A percentile compares a stretch with the other conserved stretches of the same genome.
These are phyloP conservation scores for Trypanosoma cruzi DNA, from an alignment of 208 protist genomes.

Conservation along the genomic window DNA sequence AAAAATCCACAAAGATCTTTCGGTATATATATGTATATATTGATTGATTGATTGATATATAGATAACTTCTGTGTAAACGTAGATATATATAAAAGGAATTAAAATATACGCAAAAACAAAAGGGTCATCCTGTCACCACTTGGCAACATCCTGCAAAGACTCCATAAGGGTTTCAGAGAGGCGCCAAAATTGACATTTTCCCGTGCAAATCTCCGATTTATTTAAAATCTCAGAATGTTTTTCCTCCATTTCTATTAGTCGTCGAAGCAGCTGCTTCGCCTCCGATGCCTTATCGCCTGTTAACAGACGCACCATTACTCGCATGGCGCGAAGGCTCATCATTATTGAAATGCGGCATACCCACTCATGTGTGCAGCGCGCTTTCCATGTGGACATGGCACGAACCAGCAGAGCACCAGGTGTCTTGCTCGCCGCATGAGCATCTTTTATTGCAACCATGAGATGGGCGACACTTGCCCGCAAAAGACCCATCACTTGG, in stretches of 20 bases:
- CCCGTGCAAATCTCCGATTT: neutral
- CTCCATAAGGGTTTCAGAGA: constrained; percentile 4
- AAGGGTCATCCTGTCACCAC: constrained; percentile 13
- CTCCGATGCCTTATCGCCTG: constrained; percentile 5
- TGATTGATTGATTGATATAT: no score
- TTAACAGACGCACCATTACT: neutral
- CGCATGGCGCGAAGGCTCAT: constrained; percentile 36
- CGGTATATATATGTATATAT: constrained; percentile 10
- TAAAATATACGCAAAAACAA: no score
- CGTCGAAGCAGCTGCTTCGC: neutral
- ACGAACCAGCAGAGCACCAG: neutral
- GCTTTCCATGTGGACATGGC: constrained; percentile 13
- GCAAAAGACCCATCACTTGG: constrained; percentile 14
- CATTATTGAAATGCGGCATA: constrained; percentile 40
- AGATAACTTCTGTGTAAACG: no score
- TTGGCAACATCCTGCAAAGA: constrained; percentile 12
- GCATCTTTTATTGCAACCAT: constrained; percentile 8
- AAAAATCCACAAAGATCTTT: constrained; percentile 7
- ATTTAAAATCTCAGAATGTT: neutral
- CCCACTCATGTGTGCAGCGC: constrained; percentile 30
- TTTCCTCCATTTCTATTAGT: constrained; percentile 12
- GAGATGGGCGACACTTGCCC: constrained; percentile 10
- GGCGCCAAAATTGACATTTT: constrained; percentile 1
- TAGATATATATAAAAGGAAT: no score
- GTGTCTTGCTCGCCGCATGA: neutral